Evolutionary conservation across 2,329 filamentous ascomycete genomes (phyloP).

Genomic region (Gremmenia infestans): DNA sequence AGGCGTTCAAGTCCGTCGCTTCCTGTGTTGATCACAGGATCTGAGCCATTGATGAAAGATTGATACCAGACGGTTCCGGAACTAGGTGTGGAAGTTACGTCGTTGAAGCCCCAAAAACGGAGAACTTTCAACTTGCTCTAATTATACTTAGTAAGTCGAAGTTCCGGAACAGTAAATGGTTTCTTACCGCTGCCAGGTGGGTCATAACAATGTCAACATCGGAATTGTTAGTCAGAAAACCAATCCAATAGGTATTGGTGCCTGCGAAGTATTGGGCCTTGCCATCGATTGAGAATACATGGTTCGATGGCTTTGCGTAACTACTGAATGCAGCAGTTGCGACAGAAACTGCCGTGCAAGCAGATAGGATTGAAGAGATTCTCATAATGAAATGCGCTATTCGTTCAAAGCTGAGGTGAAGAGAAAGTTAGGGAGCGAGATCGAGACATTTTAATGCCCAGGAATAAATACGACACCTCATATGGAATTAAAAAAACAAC

Average conservation of each 20-base stretch:
- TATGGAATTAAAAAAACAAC: not conserved
- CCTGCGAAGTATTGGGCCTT: constrained; percentile 46
- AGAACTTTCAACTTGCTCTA: constrained; percentile 53
- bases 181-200: constrained; percentile 37
- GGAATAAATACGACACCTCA: not conserved
- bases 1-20: constrained; percentile 58
- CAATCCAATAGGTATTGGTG: constrained; percentile 52
- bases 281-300: constrained; percentile 39
- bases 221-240: constrained; percentile 46
- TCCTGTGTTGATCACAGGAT: constrained; percentile 59
- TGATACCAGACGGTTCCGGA: constrained; percentile 42
- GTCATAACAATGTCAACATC: constrained; percentile 50
- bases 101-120: constrained; percentile 60
- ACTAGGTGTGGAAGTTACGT: constrained; percentile 39
- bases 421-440: not conserved
- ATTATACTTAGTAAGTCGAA: not conserved
- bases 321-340: constrained; percentile 10
- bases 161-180: not conserved
- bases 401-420: not conserved
- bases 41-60: constrained; percentile 37
- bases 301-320: constrained; percentile 26
- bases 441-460: not conserved
- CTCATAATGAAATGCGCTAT: constrained; percentile 8
- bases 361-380: constrained; percentile 4
- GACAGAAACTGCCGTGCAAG: constrained; percentile 1